phyloP scores from a whole-genome alignment of 306 rosid species.

The Vachellia collinsii region DNA sequence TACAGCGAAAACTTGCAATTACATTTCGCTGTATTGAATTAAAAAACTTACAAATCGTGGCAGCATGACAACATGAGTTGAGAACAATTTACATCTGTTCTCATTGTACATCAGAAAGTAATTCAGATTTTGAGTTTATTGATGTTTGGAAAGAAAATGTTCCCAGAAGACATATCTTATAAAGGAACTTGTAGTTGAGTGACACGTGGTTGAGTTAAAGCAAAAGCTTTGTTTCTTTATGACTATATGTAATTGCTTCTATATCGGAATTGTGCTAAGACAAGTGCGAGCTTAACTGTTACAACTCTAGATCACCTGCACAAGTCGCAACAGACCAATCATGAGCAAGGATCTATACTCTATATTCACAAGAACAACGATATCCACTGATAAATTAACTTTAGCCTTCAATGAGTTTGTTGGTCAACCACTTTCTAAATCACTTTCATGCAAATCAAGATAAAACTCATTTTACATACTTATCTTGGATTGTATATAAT shows the following conservation, averaged over 20 bases:
- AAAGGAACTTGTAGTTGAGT: constrained; percentile 11
- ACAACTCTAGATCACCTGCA: constrained; percentile 41
- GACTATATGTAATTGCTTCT: neutral
- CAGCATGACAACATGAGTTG: neutral
- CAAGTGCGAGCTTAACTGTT: constrained; percentile 14
- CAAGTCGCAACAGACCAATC: constrained; percentile 29
- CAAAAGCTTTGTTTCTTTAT: constrained; percentile 22
- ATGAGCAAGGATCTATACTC: too few relatives aligned
- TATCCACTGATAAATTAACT: too few relatives aligned
- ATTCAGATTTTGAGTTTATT: constrained; percentile 15
- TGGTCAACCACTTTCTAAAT: too few relatives aligned
- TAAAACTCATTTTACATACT: too few relatives aligned
- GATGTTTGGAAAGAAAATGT: constrained; percentile 2
- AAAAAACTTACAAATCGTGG: constrained; percentile 30
- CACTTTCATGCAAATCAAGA: too few relatives aligned
- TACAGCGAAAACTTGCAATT: constrained; percentile 12
- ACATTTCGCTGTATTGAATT: constrained; percentile 21
- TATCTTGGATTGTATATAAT: too few relatives aligned
- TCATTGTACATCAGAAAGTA: constrained; percentile 21
- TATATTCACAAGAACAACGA: too few relatives aligned
- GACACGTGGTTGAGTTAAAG: constrained; percentile 21
- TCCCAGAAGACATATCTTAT: neutral
- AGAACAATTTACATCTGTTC: neutral
- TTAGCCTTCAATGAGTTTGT: too few relatives aligned
- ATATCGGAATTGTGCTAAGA: neutral